These are phyloP conservation scores for Suhomyces anneliseae DNA, from an alignment of 1,139 yeast genomes.

Conservation along the genomic window DNA sequence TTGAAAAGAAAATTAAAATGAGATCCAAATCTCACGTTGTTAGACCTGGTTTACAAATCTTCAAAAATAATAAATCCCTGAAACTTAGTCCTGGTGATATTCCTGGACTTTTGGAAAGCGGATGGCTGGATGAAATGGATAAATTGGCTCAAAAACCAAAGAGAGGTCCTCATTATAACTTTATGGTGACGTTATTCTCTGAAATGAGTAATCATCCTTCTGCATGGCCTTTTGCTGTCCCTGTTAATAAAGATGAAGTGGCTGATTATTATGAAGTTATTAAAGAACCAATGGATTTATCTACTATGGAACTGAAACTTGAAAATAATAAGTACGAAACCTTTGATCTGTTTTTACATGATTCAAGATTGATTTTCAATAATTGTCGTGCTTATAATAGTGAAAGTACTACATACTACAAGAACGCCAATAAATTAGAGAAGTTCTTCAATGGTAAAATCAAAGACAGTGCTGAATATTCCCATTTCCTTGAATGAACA, in stretches of 20 bases:
- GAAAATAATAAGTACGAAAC: conserved; percentile 90
- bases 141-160: conserved; percentile 93
- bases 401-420: conserved; percentile 86
- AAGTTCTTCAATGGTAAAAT: conserved; percentile 80
- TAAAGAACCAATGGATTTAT: conserved; percentile 97
- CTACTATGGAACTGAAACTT: conserved; percentile 91
- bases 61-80: conserved; percentile 54
- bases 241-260: conserved; percentile 92
- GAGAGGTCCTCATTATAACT: conserved; percentile 91
- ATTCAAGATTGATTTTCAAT: conserved; percentile 79
- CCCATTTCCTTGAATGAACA: conserved; percentile 37
- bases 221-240: conserved; percentile 97
- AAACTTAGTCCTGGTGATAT: conserved; percentile 65
- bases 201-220: conserved; percentile 94
- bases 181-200: conserved; percentile 82
- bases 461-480: conserved; percentile 77
- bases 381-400: conserved; percentile 90
- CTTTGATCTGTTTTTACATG: conserved; percentile 90
- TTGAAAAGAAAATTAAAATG: conserved; percentile 77
- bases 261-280: conserved; percentile 95
- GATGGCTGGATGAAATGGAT: conserved; percentile 99
- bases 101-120: conserved; percentile 88
- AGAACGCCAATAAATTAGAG: conserved; percentile 88
- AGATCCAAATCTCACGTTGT: conserved; percentile 79
- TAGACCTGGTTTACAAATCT: conserved; percentile 76